A percentile compares a stretch with the other conserved stretches of the same genome.
These are phyloP conservation scores for Boletus insuetus DNA, from an alignment of 768 basidiomycete species.

Conservation along the genomic window DNA sequence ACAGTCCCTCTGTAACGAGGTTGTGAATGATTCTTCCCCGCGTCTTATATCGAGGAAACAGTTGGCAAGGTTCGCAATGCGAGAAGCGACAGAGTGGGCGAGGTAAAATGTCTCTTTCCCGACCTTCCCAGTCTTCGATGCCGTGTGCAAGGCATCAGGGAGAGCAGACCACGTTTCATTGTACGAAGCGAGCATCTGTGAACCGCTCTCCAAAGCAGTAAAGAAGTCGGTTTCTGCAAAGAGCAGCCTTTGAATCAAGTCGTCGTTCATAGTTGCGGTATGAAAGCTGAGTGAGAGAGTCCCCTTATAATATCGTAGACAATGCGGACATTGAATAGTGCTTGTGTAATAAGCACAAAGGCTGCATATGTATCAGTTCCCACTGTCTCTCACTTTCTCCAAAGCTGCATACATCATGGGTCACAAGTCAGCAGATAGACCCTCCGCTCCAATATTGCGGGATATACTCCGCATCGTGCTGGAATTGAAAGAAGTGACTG, in stretches of 20 bases:
- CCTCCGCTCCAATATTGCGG: too few species aligned
- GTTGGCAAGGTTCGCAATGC: background rate
- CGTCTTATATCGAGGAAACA: conserved; percentile 6
- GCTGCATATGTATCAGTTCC: too few species aligned
- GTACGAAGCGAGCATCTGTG: background rate
- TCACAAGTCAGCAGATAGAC: too few species aligned
- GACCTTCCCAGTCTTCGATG: background rate
- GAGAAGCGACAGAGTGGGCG: background rate
- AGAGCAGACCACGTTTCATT: background rate
- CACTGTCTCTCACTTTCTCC: too few species aligned
- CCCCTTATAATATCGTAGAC: too few species aligned
- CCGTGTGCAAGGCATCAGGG: background rate
- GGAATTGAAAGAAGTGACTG: too few species aligned
- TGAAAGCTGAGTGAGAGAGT: too few species aligned
- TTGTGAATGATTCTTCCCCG: background rate
- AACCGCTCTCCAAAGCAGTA: background rate
- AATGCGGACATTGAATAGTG: too few species aligned
- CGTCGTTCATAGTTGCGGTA: too few species aligned
- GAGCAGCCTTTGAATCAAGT: background rate
- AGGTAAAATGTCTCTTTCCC: background rate
- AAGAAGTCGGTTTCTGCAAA: conserved; percentile 2
- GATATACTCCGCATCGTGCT: too few species aligned
- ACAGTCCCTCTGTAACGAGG: background rate
- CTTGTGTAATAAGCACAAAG: too few species aligned
- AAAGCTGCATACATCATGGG: too few species aligned